Conservation (phyloP, 2,329 filamentous ascomycete species). For the Juglanconis juglandina region DNA sequence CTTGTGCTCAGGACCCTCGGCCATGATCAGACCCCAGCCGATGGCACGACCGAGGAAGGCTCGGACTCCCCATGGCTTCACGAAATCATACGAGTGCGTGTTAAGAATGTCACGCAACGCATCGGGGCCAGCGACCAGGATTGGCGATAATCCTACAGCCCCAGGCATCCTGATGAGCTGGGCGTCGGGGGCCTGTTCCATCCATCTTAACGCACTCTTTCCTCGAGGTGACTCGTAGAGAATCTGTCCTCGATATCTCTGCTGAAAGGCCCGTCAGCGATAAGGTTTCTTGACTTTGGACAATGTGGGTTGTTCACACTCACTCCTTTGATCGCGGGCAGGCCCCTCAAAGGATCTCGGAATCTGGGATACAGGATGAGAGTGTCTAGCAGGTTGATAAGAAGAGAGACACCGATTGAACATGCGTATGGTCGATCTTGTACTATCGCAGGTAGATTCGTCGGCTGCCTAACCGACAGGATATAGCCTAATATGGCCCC, state of each 20-base stretch:
- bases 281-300: not conserved
- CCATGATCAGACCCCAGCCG: conserved; percentile 12
- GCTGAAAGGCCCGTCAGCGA: not conserved
- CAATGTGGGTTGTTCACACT: not conserved
- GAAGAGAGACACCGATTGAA: not conserved
- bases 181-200: conserved; percentile 8
- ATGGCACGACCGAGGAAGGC: conserved; percentile 8
- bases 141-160: not conserved
- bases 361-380: conserved; percentile 4
- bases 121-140: conserved; percentile 8
- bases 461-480: not conserved
- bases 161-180: conserved; percentile 11
- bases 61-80: conserved; percentile 12
- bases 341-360: conserved; percentile 4
- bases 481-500: conserved; percentile 9
- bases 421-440: not conserved
- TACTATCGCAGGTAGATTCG: not conserved
- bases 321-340: not conserved
- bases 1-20: conserved; percentile 12
- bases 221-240: conserved; percentile 12
- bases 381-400: not conserved
- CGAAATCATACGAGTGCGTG: conserved; percentile 8
- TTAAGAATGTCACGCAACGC: conserved; percentile 12
- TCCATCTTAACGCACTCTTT: conserved; percentile 11
- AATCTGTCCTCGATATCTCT: not conserved